Percentiles rank a stretch among this genome's conserved stretches.
Conservation (phyloP, 805 yeast genomes). For the Saccharomyces paradoxus region DNA sequence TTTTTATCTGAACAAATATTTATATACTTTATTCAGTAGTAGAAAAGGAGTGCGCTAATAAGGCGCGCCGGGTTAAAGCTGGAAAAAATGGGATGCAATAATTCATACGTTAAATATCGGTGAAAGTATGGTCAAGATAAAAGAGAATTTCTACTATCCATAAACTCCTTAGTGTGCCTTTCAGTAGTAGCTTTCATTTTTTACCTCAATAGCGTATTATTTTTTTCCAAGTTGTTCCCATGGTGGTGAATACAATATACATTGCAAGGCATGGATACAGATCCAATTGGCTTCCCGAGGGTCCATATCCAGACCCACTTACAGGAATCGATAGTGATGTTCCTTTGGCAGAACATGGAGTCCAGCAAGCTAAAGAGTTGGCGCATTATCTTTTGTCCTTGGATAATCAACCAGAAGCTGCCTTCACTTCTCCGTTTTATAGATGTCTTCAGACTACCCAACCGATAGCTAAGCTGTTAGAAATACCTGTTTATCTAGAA, state of each 20-base stretch:
- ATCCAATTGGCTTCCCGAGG: conserved; percentile 67
- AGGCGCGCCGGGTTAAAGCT: neutral
- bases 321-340: conserved; percentile 91
- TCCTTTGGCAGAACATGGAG: conserved; percentile 79
- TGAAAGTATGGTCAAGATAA: neutral
- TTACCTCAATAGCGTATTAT: neutral
- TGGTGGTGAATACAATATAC: conserved; percentile 52
- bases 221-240: conserved; percentile 8
- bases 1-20: neutral
- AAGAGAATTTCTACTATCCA: too few relatives aligned
- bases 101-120: neutral
- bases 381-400: conserved; percentile 48
- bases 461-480: conserved; percentile 57
- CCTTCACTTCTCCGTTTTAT: conserved; percentile 79
- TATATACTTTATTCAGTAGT: neutral
- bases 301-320: conserved; percentile 71
- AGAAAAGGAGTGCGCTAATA: neutral
- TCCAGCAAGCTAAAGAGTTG: conserved; percentile 75
- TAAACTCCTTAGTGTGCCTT: neutral
- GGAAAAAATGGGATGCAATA: neutral
- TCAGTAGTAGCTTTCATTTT: neutral
- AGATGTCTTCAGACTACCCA: conserved; percentile 77
- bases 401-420: conserved; percentile 55
- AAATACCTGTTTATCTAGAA: conserved; percentile 57
- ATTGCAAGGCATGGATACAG: conserved; percentile 85